Evolutionary conservation across 257 asterid species (phyloP).

Genomic region (Buddleja alternifolia): DNA sequence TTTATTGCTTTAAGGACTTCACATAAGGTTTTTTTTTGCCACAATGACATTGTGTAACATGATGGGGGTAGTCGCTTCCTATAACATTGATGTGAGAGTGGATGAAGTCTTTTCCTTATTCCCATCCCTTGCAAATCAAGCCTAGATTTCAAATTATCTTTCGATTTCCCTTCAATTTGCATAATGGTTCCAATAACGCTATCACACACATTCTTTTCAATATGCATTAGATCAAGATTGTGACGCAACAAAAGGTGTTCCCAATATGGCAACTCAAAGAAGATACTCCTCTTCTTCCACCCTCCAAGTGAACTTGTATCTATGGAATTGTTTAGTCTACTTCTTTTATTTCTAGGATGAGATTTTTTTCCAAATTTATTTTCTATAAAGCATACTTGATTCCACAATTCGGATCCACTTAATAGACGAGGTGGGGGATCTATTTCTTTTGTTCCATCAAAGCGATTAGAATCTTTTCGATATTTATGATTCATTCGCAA

Average conservation of each 20-base stretch:
- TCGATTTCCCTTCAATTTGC: conserved; percentile 4
- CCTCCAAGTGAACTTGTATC: neutral
- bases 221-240: conserved; percentile 24
- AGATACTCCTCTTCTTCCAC: conserved; percentile 23
- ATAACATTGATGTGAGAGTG: neutral
- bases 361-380: neutral
- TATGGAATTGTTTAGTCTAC: neutral
- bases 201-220: conserved; percentile 18
- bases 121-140: conserved; percentile 20
- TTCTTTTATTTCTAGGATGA: neutral
- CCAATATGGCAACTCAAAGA: conserved; percentile 30
- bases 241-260: neutral
- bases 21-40: neutral
- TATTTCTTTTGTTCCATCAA: too few species aligned
- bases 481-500: too few species aligned
- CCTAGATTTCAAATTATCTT: conserved; percentile 5
- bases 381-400: too few species aligned
- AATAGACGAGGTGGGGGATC: too few species aligned
- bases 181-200: neutral
- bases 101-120: neutral
- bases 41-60: neutral
- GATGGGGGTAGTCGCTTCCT: neutral
- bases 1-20: neutral
- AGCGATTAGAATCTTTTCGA: too few species aligned
- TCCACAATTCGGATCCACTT: too few species aligned